Conservation (phyloP, 805 yeast species). For the Sugiyamaella qingdaonensis region DNA sequence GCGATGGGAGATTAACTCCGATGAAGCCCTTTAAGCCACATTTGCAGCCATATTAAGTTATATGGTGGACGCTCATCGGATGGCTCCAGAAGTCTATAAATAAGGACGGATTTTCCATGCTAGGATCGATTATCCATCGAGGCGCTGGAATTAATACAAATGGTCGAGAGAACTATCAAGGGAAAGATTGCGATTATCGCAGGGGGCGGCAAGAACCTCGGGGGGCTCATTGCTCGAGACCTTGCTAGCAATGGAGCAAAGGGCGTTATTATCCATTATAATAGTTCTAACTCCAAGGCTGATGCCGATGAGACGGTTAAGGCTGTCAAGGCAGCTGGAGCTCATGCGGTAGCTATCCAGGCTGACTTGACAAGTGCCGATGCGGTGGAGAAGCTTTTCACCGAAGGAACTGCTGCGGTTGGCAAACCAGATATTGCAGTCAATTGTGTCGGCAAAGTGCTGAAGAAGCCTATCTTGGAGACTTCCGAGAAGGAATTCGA, state of each 20-base stretch:
- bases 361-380: conserved; percentile 42
- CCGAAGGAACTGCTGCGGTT: conserved; percentile 40
- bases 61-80: not conserved
- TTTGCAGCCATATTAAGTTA: not conserved
- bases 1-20: not conserved
- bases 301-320: conserved; percentile 37
- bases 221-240: conserved; percentile 49
- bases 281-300: conserved; percentile 39
- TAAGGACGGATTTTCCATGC: not conserved
- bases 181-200: conserved; percentile 54
- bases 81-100: not conserved
- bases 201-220: conserved; percentile 62
- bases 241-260: conserved; percentile 51
- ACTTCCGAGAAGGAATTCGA: conserved; percentile 53
- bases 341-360: conserved; percentile 42
- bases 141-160: not conserved
- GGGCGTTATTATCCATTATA: conserved; percentile 52
- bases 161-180: conserved; percentile 8
- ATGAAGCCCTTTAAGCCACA: not conserved
- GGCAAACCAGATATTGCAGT: conserved; percentile 60
- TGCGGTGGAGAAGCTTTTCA: conserved; percentile 45
- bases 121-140: too few relatives aligned
- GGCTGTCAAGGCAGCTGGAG: conserved; percentile 36
- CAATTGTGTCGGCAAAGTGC: conserved; percentile 62
- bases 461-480: conserved; percentile 57